Evolutionary conservation across 176 grass and related monocot genomes (phyloP), one percentile per base, ranked within the genome.

Genomic region (Leersia perrieri): DNA sequence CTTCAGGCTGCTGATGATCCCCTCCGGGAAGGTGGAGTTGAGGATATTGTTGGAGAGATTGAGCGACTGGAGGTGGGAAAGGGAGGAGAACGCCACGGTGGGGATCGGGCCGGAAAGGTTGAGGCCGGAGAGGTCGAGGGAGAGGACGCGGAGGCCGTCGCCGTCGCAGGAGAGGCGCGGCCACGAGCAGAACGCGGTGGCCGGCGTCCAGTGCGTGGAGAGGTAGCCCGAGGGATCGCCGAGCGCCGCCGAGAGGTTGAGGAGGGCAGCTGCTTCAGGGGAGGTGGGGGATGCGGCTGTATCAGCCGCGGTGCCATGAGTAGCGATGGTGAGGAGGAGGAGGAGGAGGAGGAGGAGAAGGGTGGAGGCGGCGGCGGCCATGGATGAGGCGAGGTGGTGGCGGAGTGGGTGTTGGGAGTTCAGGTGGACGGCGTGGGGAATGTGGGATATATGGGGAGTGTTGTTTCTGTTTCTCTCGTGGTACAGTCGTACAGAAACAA

Each of bases 31-130:
- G 76, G 85, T 88, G 45, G 89, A 87, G 45, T 97, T 97, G 83
- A 97, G 85, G 82, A 92, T 78, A 69, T 97, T 97, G 49, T 97
- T 97, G 31, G 94, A 97, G 42, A 97, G 94, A 87, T 97, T 97
- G 67, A 97, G 91, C 23, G 78, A 75, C 70, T 83, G 87, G 62
- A 97, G 87, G 39, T 62, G 81, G n/a, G 89, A 63, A 9, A 92
- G 72, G 13, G 68, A 75, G 68, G 89, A 90, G 28, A 97, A 83
- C 23, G 66, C 80, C 1, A 22, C 82, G n/a, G 65, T 79, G 11
- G 94, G 91, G 33, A 97, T 83, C 5, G 94, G 94, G 10, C 94
- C 91, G 14, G 94, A 94, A 34, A 97, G 82, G 31, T 94, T 89
- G 76, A 94, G 87, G 42, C 80, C 83, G 39, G 94, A 94, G 16